These are phyloP conservation scores for Xerocomus minutiporus DNA, from an alignment of 1,284 basidiomycete species.

Conservation along the genomic window DNA sequence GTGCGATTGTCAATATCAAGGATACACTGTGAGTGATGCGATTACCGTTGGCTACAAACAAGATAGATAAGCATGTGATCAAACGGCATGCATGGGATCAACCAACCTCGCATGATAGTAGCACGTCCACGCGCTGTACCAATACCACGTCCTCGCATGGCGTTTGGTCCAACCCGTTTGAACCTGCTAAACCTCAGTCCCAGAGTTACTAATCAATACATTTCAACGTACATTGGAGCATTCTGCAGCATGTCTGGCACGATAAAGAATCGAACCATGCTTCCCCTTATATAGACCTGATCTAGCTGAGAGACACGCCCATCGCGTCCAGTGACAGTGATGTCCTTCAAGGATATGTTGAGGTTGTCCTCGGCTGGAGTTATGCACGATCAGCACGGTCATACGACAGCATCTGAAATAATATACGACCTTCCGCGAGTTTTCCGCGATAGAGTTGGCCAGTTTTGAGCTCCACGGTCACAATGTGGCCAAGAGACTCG, in stretches of 20 bases:
- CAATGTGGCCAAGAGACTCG: slow-evolving; percentile 92
- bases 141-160: slow-evolving; percentile 98
- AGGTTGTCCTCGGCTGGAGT: slow-evolving; percentile 92
- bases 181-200: slow-evolving; percentile 61
- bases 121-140: slow-evolving; percentile 95
- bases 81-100: slow-evolving; percentile 5
- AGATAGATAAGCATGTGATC: slow-evolving; percentile 13
- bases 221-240: slow-evolving; percentile 85
- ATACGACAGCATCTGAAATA: slow-evolving; percentile 1
- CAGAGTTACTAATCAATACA: background rate
- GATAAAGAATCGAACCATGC: slow-evolving; percentile 98
- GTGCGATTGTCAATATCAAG: slow-evolving; percentile 8
- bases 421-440: slow-evolving; percentile 79
- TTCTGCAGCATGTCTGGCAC: slow-evolving; percentile 99
- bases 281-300: slow-evolving; percentile 98
- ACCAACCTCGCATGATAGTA: slow-evolving; percentile 89
- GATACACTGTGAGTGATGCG: slow-evolving; percentile 1
- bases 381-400: slow-evolving; percentile 22
- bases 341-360: slow-evolving; percentile 94
- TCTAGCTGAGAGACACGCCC: slow-evolving; percentile 99
- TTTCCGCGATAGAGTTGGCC: slow-evolving; percentile 97
- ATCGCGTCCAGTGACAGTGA: slow-evolving; percentile 97
- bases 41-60: slow-evolving; percentile 58
- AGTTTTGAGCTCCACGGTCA: slow-evolving; percentile 97
- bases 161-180: slow-evolving; percentile 96